phyloP scores from a whole-genome alignment of 208 protist genomes.

The Acanthamoeba castellanii region DNA sequence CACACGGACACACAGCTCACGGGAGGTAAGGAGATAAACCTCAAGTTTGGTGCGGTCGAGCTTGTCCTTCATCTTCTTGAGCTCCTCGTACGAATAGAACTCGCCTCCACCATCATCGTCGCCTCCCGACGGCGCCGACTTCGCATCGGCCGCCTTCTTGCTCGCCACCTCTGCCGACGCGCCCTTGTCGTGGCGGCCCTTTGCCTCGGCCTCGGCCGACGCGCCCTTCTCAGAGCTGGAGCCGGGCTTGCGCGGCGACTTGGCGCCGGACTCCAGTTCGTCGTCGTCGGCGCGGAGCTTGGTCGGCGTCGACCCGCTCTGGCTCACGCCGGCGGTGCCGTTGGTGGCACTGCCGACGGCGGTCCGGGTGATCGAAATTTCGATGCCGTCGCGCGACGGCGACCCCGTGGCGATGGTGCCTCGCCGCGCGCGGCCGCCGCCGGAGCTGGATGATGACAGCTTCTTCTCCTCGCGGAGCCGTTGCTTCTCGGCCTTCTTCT shows the following conservation, averaged over 20 bases:
- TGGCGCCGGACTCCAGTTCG: too few species aligned
- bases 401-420: neutral
- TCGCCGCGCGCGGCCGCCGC: neutral
- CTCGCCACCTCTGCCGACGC: neutral
- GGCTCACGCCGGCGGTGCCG: neutral
- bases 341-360: neutral
- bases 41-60: conserved; percentile 79
- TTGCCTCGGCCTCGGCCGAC: neutral
- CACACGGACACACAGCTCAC: neutral
- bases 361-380: neutral
- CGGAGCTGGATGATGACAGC: neutral
- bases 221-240: neutral
- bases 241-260: too few species aligned
- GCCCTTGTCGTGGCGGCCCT: neutral
- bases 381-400: neutral
- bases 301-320: neutral
- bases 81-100: conserved; percentile 73
- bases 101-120: neutral
- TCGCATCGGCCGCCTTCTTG: neutral
- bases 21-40: conserved; percentile 14
- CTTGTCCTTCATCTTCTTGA: conserved; percentile 72
- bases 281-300: neutral
- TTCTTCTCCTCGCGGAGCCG: neutral
- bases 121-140: neutral
- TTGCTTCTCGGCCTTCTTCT: conserved; percentile 43